Evolutionary conservation across 2,329 filamentous ascomycete species (phyloP).

Genomic region (Sclerotinia nivalis): DNA sequence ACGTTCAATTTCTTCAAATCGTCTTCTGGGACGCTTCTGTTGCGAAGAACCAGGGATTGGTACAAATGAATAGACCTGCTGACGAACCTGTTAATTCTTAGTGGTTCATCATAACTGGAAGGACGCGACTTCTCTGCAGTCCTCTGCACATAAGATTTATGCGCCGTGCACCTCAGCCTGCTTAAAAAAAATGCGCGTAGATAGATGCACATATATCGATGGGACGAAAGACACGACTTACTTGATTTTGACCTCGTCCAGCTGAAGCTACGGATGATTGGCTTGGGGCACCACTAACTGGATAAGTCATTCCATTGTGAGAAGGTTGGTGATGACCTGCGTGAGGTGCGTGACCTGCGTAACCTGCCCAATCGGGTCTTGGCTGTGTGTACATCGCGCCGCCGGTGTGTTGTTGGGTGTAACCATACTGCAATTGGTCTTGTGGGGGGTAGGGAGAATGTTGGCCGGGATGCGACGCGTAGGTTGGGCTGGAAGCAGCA

Average conservation of each 20-base stretch:
- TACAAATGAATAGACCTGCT: slow-evolving; percentile 94
- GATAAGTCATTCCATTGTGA: background rate
- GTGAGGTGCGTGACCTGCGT: slow-evolving; percentile 53
- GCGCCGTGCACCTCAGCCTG: background rate
- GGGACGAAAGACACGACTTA: background rate
- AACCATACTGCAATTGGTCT: slow-evolving; percentile 83
- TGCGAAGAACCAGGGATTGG: slow-evolving; percentile 96
- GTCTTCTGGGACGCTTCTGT: slow-evolving; percentile 88
- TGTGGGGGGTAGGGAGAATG: slow-evolving; percentile 86
- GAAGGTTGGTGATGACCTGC: slow-evolving; percentile 49
- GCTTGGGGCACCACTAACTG: background rate
- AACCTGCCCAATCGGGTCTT: slow-evolving; percentile 74
- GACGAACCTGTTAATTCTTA: slow-evolving; percentile 45
- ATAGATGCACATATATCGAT: background rate
- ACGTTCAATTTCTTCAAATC: slow-evolving; percentile 97
- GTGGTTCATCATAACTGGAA: background rate
- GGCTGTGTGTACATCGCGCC: slow-evolving; percentile 66
- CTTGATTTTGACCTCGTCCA: background rate
- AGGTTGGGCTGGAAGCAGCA: slow-evolving; percentile 88
- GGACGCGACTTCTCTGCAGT: slow-evolving; percentile 17
- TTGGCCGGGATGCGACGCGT: slow-evolving; percentile 68
- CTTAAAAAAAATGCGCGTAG: background rate
- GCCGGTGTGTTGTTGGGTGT: slow-evolving; percentile 60
- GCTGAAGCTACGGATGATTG: background rate
- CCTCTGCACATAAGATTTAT: slow-evolving; percentile 20